Evolutionary conservation across 108 stramenopile species (phyloP).

Genomic region (Aurantiochytrium sp.): DNA sequence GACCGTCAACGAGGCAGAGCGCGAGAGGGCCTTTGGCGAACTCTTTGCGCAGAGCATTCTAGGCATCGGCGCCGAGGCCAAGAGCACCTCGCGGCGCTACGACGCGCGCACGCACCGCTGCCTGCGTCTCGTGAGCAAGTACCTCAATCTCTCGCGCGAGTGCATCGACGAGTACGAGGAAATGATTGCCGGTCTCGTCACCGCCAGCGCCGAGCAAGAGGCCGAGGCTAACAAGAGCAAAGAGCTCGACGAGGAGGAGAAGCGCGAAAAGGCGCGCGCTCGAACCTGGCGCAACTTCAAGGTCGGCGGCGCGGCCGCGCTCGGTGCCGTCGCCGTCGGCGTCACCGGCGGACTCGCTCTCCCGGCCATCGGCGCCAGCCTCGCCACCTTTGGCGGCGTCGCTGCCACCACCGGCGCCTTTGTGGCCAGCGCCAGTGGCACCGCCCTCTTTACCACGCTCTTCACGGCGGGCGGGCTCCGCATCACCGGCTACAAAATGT

Average conservation of each 20-base stretch:
- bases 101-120: conserved; percentile 14
- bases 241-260: background rate
- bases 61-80: background rate
- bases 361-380: background rate
- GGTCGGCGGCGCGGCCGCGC: background rate
- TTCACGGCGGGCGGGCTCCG: background rate
- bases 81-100: background rate
- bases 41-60: background rate
- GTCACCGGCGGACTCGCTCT: conserved; percentile 8
- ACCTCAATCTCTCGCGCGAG: background rate
- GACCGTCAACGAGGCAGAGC: background rate
- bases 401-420: conserved; percentile 12
- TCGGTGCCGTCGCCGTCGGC: background rate
- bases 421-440: conserved; percentile 9
- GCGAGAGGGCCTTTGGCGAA: background rate
- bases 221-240: background rate
- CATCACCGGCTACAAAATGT: conserved; percentile 4
- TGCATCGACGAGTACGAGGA: conserved; percentile 30
- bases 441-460: conserved; percentile 9
- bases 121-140: background rate
- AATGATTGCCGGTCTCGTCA: conserved; percentile 9
- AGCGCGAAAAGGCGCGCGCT: background rate
- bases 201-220: background rate
- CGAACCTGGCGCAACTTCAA: background rate
- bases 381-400: conserved; percentile 6